A percentile compares a stretch with the other conserved stretches of the same genome.
These are phyloP conservation scores for Microcos paniculata DNA, from an alignment of 345 rosid species.

Conservation along the genomic window DNA sequence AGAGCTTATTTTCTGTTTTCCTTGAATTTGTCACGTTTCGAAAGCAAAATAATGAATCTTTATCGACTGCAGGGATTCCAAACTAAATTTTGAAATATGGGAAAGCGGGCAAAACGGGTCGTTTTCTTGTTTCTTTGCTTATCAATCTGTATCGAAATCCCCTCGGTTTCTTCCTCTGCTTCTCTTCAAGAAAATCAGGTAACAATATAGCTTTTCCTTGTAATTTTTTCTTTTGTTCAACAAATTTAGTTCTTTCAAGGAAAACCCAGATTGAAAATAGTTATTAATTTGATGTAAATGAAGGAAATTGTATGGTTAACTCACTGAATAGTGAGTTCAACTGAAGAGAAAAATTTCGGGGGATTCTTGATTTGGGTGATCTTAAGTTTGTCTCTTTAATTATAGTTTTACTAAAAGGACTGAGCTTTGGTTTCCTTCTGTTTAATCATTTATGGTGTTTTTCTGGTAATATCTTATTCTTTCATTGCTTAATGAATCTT, in stretches of 20 bases:
- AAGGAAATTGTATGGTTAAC: not conserved
- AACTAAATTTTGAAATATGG: conserved; percentile 16
- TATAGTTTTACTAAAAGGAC: not conserved
- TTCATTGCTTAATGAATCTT: not conserved
- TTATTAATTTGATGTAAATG: not conserved
- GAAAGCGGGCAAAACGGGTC: conserved; percentile 9
- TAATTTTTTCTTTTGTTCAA: not conserved
- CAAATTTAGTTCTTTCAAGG: not conserved
- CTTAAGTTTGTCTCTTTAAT: not conserved
- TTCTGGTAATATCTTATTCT: not conserved
- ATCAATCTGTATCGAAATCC: conserved; percentile 4
- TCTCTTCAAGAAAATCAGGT: conserved; percentile 17
- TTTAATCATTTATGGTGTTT: too few species aligned
- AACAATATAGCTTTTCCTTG: not conserved
- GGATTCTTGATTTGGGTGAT: not conserved
- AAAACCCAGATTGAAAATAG: not conserved
- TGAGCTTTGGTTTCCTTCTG: not conserved
- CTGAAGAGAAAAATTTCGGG: not conserved
- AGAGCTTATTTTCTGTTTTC: not conserved
- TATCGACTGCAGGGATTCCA: not conserved
- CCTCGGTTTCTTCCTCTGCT: conserved; percentile 15
- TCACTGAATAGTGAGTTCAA: not conserved
- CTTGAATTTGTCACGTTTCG: not conserved
- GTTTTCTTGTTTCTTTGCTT: conserved; percentile 24
- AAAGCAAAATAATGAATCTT: not conserved